Base-by-base conservation (phyloP, 2,329 filamentous ascomycete species). In the Colletotrichum sublineola region DNA sequence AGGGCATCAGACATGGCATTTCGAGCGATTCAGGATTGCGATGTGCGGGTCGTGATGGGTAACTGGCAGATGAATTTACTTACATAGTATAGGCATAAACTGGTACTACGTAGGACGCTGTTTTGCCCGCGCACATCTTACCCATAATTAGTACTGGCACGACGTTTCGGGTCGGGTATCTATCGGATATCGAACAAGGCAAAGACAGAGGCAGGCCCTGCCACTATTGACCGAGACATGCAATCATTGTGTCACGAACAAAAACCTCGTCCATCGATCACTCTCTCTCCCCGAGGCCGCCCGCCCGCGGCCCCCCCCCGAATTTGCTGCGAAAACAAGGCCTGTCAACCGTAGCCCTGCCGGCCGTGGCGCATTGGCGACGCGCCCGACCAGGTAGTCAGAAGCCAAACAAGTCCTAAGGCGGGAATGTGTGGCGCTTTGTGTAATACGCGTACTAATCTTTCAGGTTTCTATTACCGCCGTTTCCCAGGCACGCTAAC, bases 1-100 rank as follows among this genome's bases (percentile, higher is more conserved):
- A 24, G 12, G 44, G 8, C 20, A 38, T 38, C 14, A 55, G 46
- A 63, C 48, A 58, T 71, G 57, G 68, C 44, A 71, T 58, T 68
- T 64, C 55, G 50, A 66, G 60, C 40, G 42, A 31, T 50, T 24
- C 42, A 20, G 33, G 52, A 68, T 71, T 68, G 58, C 65, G 52
- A 68, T 63, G 69, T 55, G 58, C 68, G n/a, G 31, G 44, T 50
- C 56, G 63, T 63, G 61, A 63, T 65, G 53, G 68, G 31, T 63
- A 57, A 71, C 57, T 50, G 40, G 20, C 46, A 57, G 29, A 33
- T 55, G 29, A 33, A 62, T 24, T n/a, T 52, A 24, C 20, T 12
- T 24, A n/a, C 15, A 20, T 20, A 44, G 42, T 8, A 24, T 1
- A 24, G 24, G 24, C 24, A 24, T 24, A 44, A 44, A 46, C 44